A percentile compares a stretch with the other conserved stretches of the same genome.
phyloP scores from a whole-genome alignment of 768 basidiomycete species.

The Hypholoma fasciculare region DNA sequence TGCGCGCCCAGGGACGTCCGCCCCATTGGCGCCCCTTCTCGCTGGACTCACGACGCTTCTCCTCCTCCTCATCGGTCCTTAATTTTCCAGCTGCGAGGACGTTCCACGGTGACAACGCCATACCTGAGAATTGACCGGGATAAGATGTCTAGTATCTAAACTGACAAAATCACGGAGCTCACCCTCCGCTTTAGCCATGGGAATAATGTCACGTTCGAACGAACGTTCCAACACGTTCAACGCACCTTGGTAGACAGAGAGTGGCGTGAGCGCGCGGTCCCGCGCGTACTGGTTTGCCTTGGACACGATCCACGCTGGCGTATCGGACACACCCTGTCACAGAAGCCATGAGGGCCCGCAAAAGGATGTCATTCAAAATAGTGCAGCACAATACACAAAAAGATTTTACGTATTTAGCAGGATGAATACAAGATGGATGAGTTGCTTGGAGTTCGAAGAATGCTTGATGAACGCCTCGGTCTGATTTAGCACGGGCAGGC shows the following conservation, averaged over 20 bases:
- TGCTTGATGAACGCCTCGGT: too few species aligned
- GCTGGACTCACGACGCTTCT: slow-evolving; percentile 23
- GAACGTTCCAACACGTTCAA: slow-evolving; percentile 47
- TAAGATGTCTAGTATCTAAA: neutral
- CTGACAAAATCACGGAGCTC: neutral
- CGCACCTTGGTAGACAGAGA: slow-evolving; percentile 52
- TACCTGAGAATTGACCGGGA: slow-evolving; percentile 1
- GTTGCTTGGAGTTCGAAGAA: too few species aligned
- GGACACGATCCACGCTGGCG: slow-evolving; percentile 51
- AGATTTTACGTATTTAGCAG: too few species aligned
- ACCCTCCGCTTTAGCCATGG: slow-evolving; percentile 37
- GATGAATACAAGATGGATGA: too few species aligned
- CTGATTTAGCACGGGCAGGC: too few species aligned
- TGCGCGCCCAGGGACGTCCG: slow-evolving; percentile 7
- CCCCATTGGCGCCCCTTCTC: slow-evolving; percentile 39
- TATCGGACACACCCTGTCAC: slow-evolving; percentile 37
- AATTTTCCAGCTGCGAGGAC: slow-evolving; percentile 45
- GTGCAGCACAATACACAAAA: too few species aligned
- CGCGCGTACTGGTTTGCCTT: slow-evolving; percentile 52
- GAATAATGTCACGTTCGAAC: slow-evolving; percentile 56
- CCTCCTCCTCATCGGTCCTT: slow-evolving; percentile 49
- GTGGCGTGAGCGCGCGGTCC: slow-evolving; percentile 48
- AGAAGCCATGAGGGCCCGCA: too few species aligned
- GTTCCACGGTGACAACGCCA: slow-evolving; percentile 35
- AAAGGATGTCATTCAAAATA: too few species aligned